Base-by-base conservation (phyloP, 2,329 filamentous ascomycete genomes). In the Plectosphaerella plurivora region DNA sequence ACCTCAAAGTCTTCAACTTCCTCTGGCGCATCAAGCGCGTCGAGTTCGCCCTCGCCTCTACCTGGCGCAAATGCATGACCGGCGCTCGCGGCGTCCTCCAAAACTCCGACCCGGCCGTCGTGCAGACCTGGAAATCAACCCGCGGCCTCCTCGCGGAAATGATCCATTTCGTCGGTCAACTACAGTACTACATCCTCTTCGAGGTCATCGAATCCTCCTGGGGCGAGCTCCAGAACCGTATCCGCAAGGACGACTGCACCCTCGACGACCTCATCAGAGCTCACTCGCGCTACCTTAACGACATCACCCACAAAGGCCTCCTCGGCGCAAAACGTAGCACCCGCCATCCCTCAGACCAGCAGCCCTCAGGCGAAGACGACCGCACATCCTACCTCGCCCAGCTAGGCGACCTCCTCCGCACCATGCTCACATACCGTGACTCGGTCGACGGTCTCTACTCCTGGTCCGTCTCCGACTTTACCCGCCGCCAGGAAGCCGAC, bases 1-100 rank as follows among this genome's bases (percentile, higher is more conserved):
- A 99, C 66, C 86, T 99, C 61, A 97, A 97, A 67, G 91, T 99
- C 10, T 99, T 99, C 81, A 99, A 99, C 71, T 97, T 99, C 65
- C 80, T 99, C 3, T 99, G 94, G 93, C 87, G 94, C 57, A 91
- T 99, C 64, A 99, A 99, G 73, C 87, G 94, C 25, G 94, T 99
- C 49, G 94, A 99, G 65, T 99, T 97, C 64, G 92, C 90, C 0
- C 81, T 99, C 1, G 83, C 88, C 5, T 91, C 88, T 12, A 94
- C 91, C 41, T 99, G 94, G 92, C 86, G 94, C 53, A 88, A 92
- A 59, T 96, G 89, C 70, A 97, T 97, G 85, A 99, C 94, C 0
- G 94, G 94, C 45, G 85, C 92, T 4, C 83, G 94, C 55, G 91
- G 93, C n/a, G 91, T 97, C 1, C 81, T 99, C 7, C 87, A 88